Conservation (phyloP, 352 stramenopile species). For the Phytopythium litorale region DNA sequence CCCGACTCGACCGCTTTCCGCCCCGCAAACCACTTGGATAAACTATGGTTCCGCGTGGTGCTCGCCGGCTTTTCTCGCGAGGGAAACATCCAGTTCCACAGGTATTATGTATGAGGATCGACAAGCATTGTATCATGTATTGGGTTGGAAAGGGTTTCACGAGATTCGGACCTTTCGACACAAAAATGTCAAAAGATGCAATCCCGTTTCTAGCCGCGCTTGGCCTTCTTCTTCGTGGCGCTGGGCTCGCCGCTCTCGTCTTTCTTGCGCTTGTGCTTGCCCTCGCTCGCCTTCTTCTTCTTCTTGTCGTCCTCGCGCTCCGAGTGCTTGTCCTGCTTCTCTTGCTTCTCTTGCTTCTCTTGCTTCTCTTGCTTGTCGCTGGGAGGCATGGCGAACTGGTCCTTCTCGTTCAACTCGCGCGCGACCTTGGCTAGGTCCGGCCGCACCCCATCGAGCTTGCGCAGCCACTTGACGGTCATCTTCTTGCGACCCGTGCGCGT, state of each 20-base stretch:
- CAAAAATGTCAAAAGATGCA: neutral
- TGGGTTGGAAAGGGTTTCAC: neutral
- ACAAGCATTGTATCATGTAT: neutral
- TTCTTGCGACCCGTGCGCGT: conserved; percentile 91
- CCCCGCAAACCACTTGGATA: neutral
- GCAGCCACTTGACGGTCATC: conserved; percentile 95
- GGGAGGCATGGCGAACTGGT: conserved; percentile 87
- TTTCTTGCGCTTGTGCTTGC: conserved; percentile 4
- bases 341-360: conserved; percentile 17
- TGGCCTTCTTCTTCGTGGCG: conserved; percentile 17
- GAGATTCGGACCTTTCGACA: neutral
- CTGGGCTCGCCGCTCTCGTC: neutral
- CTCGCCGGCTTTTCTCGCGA: neutral
- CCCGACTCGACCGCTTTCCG: neutral
- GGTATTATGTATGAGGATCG: neutral
- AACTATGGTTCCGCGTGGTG: neutral
- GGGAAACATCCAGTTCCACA: neutral
- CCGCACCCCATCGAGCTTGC: conserved; percentile 71
- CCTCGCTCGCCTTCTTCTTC: conserved; percentile 33
- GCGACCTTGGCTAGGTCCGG: conserved; percentile 82
- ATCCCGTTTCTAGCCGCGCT: conserved; percentile 12
- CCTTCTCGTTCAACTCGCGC: conserved; percentile 77
- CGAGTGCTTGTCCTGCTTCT: conserved; percentile 17
- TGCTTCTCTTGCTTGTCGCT: conserved; percentile 25
- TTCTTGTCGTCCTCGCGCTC: conserved; percentile 22